Evolutionary conservation across 768 basidiomycete genomes (phyloP).

Genomic region (Pleurotus tuber-regium): DNA sequence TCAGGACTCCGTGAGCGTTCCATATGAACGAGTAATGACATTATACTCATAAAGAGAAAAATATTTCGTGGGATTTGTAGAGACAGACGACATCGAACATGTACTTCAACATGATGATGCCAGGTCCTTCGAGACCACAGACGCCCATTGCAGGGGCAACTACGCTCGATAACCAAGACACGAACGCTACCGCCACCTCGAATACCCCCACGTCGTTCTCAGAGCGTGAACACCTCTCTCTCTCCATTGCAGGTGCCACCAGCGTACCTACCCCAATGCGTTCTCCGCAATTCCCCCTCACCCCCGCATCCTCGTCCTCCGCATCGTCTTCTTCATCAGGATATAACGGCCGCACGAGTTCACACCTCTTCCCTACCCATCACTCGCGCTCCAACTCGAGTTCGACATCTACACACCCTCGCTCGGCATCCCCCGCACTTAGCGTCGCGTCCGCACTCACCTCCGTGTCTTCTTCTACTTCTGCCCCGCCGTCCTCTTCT

Average conservation of each 20-base stretch:
- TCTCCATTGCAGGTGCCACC: constrained; percentile 22
- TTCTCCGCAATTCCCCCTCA: constrained; percentile 43
- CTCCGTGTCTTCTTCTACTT: constrained; percentile 43
- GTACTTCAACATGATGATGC: constrained; percentile 8
- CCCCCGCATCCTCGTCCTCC: constrained; percentile 42
- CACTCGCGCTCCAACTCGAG: constrained; percentile 41
- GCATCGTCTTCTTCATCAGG: constrained; percentile 45
- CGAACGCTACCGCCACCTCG: background rate
- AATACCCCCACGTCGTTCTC: constrained; percentile 1
- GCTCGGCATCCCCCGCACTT: constrained; percentile 60
- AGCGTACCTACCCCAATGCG: constrained; percentile 26
- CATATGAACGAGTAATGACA: background rate
- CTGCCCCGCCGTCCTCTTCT: constrained; percentile 16
- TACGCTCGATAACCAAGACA: background rate
- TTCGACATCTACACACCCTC: constrained; percentile 33
- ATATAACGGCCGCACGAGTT: constrained; percentile 9
- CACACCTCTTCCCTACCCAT: constrained; percentile 27
- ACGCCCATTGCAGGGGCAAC: background rate
- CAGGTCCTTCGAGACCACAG: constrained; percentile 5
- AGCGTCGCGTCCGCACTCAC: constrained; percentile 55
- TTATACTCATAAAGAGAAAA: background rate
- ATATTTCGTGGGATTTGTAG: background rate
- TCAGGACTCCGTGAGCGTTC: background rate
- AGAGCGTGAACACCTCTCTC: constrained; percentile 28
- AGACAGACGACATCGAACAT: constrained; percentile 9